A percentile compares a stretch with the other conserved stretches of the same genome.
Evolutionary conservation across 768 basidiomycete species (phyloP).

Genomic region (Tephrocybe sp.): DNA sequence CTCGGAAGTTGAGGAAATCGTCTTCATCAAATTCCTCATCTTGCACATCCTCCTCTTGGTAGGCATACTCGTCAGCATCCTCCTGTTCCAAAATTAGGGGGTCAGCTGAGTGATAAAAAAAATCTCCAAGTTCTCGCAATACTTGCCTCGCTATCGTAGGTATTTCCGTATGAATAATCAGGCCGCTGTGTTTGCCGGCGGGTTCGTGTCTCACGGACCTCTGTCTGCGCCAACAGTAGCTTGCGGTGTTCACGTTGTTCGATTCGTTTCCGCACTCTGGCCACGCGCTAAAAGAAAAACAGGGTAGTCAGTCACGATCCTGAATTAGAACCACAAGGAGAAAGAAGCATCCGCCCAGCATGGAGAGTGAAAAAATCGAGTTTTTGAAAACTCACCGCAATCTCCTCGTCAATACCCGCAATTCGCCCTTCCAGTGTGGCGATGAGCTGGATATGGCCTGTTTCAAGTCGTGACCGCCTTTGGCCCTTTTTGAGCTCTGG

Average conservation of each 20-base stretch:
- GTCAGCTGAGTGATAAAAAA: conserved; percentile 22
- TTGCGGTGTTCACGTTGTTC: conserved; percentile 71
- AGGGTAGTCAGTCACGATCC: conserved; percentile 10
- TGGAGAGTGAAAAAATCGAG: background rate
- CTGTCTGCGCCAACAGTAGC: conserved; percentile 68
- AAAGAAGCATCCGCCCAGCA: conserved; percentile 4
- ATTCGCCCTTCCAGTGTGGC: conserved; percentile 62
- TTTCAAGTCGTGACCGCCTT: conserved; percentile 57
- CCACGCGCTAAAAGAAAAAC: conserved; percentile 56
- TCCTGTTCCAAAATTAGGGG: conserved; percentile 41
- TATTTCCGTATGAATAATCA: conserved; percentile 79
- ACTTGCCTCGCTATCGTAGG: conserved; percentile 65
- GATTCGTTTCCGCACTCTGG: conserved; percentile 66
- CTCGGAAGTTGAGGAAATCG: conserved; percentile 43
- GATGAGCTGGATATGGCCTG: conserved; percentile 62
- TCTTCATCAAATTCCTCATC: conserved; percentile 65
- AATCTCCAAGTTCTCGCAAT: conserved; percentile 14
- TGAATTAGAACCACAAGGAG: conserved; percentile 4
- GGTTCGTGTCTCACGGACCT: conserved; percentile 78
- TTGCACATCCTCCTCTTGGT: conserved; percentile 65
- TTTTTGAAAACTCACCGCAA: conserved; percentile 54
- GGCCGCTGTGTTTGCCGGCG: conserved; percentile 70
- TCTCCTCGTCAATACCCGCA: conserved; percentile 66
- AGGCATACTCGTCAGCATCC: conserved; percentile 67
- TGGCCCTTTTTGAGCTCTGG: conserved; percentile 43